Evolutionary conservation across 2,329 filamentous ascomycete species (phyloP), one percentile per base, ranked within the genome.

Genomic region (Pezicula carpinea): DNA sequence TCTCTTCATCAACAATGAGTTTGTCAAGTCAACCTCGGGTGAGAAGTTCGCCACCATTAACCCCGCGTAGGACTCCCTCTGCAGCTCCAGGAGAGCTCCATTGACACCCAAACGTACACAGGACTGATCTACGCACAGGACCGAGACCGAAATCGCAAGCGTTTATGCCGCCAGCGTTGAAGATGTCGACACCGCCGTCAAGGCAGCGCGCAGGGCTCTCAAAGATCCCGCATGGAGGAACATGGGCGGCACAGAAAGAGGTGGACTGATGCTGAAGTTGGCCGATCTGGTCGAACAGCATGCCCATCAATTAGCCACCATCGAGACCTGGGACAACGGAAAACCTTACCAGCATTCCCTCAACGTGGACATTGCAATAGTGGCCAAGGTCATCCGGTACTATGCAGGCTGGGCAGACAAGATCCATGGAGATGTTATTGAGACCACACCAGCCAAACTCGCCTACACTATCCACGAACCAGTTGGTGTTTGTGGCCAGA

Each of bases 1-100:
- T 11, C 74, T 90, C 11, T 89, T 89, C 66, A 88, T 89, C 68
- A 84, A 87, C 71, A 88, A 89, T 54, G 83, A 88, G 61, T 89
- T 87, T 62, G 80, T 87, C 43, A 72, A 77, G 56, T 78, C 80
- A 38, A 79, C 74, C 62, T 76, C 75, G 5, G 80, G 76, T 41
- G 74, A 81, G 61, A 85, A 74, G 55, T 75, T 89, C 47, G 68
- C 74, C 7, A 76, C 77, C 15, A 75, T 87, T 57, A 87, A 87
- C 61, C 85, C 85, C 40, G 44, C 44, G 44, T 47, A 75, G 76
- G 80, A 85, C 67, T n/a, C 17, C 43, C 61, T 39, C 19, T 13
- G 22, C 18, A 35, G 13, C 17, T 40, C 8, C 19, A 13, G 13
- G 31, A 23, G 18, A 35, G n/a, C 6, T 19, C 15, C n/a, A n/a